A percentile compares a stretch with the other conserved stretches of the same genome.
phyloP scores from a whole-genome alignment of 192 early-diverging fungal species.

The Dimargaris cristalligena region DNA sequence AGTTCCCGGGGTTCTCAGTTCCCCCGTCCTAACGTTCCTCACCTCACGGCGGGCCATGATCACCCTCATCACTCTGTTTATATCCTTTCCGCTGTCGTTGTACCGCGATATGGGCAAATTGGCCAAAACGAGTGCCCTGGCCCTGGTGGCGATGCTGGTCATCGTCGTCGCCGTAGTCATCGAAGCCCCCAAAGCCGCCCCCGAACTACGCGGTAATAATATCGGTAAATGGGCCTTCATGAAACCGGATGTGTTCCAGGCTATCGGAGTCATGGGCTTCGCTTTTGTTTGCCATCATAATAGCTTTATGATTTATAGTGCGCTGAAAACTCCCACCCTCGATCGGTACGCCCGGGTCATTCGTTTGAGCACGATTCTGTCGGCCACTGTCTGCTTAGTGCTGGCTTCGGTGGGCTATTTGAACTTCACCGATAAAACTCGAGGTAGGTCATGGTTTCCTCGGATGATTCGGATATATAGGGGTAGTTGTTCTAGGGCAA shows the following conservation, averaged over 20 bases:
- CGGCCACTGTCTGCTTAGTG: slow-evolving; percentile 49
- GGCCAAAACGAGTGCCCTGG: slow-evolving; percentile 74
- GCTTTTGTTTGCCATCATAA: slow-evolving; percentile 96
- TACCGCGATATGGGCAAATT: slow-evolving; percentile 78
- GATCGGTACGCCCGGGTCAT: slow-evolving; percentile 74
- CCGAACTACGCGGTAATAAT: slow-evolving; percentile 30
- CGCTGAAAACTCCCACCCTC: slow-evolving; percentile 65
- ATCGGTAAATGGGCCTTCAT: slow-evolving; percentile 22
- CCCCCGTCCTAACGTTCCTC: slow-evolving; percentile 39
- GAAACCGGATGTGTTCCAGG: slow-evolving; percentile 46
- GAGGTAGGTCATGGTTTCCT: slow-evolving; percentile 25
- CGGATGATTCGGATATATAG: neutral
- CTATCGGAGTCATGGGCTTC: slow-evolving; percentile 83
- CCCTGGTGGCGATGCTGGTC: slow-evolving; percentile 64
- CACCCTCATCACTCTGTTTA: slow-evolving; percentile 48
- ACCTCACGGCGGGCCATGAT: slow-evolving; percentile 59
- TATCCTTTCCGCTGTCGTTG: slow-evolving; percentile 73
- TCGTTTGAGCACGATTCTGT: slow-evolving; percentile 55
- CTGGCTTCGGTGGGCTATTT: slow-evolving; percentile 60
- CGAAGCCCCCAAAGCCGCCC: slow-evolving; percentile 44
- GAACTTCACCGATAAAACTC: slow-evolving; percentile 68
- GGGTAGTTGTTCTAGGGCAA: neutral
- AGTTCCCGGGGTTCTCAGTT: slow-evolving; percentile 34
- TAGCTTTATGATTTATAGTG: slow-evolving; percentile 79
- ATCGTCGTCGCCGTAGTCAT: slow-evolving; percentile 52